Conservation (phyloP, 2,329 filamentous ascomycete genomes). For the Phyllosticta citribraziliensis region DNA sequence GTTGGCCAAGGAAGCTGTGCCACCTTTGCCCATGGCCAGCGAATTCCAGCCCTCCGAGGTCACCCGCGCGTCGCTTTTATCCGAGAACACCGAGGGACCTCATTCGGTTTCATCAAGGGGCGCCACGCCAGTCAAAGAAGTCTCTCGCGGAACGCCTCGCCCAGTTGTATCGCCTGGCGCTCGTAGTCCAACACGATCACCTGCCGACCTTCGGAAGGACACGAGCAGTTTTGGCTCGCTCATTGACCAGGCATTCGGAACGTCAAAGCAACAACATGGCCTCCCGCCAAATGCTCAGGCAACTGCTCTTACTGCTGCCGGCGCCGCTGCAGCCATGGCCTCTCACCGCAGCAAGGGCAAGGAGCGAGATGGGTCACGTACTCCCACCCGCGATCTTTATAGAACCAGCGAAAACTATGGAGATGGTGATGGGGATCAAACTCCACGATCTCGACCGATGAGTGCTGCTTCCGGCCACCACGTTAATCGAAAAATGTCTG, state of each 20-base stretch:
- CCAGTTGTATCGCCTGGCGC: slow-evolving; percentile 50
- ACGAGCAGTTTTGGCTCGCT: slow-evolving; percentile 43
- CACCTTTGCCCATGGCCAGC: slow-evolving; percentile 82
- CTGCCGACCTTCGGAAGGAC: slow-evolving; percentile 4
- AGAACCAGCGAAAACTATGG: slow-evolving; percentile 14
- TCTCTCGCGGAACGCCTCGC: slow-evolving; percentile 47
- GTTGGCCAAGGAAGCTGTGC: slow-evolving; percentile 45
- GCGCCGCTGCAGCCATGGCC: slow-evolving; percentile 25
- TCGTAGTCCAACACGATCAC: slow-evolving; percentile 44
- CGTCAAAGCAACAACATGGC: slow-evolving; percentile 36
- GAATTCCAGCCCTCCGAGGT: slow-evolving; percentile 78
- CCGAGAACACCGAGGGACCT: slow-evolving; percentile 66
- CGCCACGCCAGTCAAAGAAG: slow-evolving; percentile 49
- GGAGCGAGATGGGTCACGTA: slow-evolving; percentile 43
- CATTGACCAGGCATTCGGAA: slow-evolving; percentile 14
- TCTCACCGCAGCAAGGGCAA: slow-evolving; percentile 48
- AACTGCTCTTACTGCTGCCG: slow-evolving; percentile 29
- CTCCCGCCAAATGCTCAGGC: slow-evolving; percentile 24
- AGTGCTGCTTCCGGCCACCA: slow-evolving; percentile 44
- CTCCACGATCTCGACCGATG: slow-evolving; percentile 41
- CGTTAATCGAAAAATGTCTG: slow-evolving; percentile 41
- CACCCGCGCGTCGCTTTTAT: slow-evolving; percentile 78
- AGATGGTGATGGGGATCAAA: slow-evolving; percentile 6
- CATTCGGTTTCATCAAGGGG: slow-evolving; percentile 55
- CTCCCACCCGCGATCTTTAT: slow-evolving; percentile 34